Base-by-base conservation (phyloP, 2,329 filamentous ascomycete genomes). In the Magnaporthiopsis poae region DNA sequence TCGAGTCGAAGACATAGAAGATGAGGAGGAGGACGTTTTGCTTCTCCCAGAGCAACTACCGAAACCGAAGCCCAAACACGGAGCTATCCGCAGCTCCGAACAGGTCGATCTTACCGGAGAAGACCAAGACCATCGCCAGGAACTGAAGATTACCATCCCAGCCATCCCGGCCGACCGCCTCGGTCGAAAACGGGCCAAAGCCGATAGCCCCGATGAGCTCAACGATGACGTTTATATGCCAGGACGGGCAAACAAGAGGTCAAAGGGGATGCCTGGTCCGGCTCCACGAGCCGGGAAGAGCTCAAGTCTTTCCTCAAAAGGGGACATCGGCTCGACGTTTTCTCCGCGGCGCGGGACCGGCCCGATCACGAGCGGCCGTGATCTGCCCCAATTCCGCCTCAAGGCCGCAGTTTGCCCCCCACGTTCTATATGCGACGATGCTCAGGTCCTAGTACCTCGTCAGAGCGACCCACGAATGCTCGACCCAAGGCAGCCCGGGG, bases 81-180 rank as follows among this genome's bases (percentile, higher is more conserved):
- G 46, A 21, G 13, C n/a, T 4, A 11, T 25, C n/a, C n/a, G 21
- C 18, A 27, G 3, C 36, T 31, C 62, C 2, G 39, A 21, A 46
- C 62, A 39, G n/a, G 62, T 64, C 15, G 62, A 64, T 31, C 36
- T 64, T 15, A 64, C 62, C 3, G 9, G 11, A 36, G 62, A 64
- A 13, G 62, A 64, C 18, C 21, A 29, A 18, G 39, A 13, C 15
- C 13, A 15, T 29, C 27, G 36, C 39, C 39, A 64, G n/a, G 21
- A 33, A 56, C 21, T 13, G 5, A 25, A 7, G 21, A 25, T 56
- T 8, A 9, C 2, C n/a, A 56, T n/a, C 46, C 18, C 18, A 56
- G 46, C 21, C 18, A 21, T 8, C n/a, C 18, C 18, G n/a, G 21
- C 21, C 18, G 21, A 25, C 46, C 46, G 46, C 46, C n/a, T 8